Conservation (phyloP, 495 filamentous ascomycete species). For the Penicilliopsis zonata region DNA sequence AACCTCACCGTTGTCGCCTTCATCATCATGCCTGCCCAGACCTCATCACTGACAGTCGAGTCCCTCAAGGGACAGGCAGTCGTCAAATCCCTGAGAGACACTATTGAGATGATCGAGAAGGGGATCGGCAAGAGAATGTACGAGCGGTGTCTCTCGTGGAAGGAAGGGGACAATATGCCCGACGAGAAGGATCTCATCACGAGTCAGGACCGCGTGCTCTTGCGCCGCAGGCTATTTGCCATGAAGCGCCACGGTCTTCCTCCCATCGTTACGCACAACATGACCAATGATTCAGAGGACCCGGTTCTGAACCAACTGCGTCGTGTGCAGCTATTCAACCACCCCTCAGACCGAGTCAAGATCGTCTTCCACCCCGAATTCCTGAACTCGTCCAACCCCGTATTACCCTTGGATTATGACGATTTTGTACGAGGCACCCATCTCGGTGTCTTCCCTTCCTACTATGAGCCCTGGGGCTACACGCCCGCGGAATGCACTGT, state of each 20-base stretch:
- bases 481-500: conserved; percentile 97
- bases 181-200: conserved; percentile 93
- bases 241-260: conserved; percentile 88
- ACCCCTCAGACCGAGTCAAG: conserved; percentile 89
- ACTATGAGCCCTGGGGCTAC: conserved; percentile 99
- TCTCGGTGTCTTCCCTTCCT: conserved; percentile 88
- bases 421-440: conserved; percentile 97
- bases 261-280: conserved; percentile 99
- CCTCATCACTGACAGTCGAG: conserved; percentile 91
- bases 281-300: conserved; percentile 87
- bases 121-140: conserved; percentile 90
- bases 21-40: conserved; percentile 97
- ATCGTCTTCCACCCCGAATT: conserved; percentile 98
- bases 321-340: conserved; percentile 92
- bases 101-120: conserved; percentile 77
- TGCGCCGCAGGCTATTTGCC: conserved; percentile 83
- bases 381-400: conserved; percentile 87
- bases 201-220: conserved; percentile 82
- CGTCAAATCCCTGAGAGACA: conserved; percentile 90
- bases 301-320: conserved; percentile 95
- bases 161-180: conserved; percentile 81
- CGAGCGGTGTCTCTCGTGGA: conserved; percentile 85
- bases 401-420: conserved; percentile 92
- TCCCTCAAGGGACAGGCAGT: conserved; percentile 93
- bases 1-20: conserved; percentile 97